Evolutionary conservation across 2,329 filamentous ascomycete species (phyloP).

Genomic region (Clarireedia sp.): DNA sequence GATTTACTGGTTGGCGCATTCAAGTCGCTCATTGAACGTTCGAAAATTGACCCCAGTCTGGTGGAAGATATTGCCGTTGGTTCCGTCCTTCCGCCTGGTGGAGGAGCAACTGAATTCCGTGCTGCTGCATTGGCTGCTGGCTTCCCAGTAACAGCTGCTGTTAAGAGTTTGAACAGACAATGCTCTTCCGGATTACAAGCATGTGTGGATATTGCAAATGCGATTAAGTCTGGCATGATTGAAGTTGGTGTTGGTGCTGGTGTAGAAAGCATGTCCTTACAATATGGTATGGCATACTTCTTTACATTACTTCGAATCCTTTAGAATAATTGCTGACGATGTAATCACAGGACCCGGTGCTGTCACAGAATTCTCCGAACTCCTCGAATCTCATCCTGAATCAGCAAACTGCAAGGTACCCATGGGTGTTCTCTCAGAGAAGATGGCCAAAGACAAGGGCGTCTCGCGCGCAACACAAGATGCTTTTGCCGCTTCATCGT

Average conservation of each 20-base stretch:
- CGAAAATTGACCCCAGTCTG: conserved; percentile 76
- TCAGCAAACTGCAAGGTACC: conserved; percentile 94
- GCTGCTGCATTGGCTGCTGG: conserved; percentile 85
- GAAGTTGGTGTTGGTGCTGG: conserved; percentile 90
- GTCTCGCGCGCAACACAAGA: conserved; percentile 72
- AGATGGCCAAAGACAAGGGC: conserved; percentile 83
- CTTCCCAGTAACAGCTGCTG: conserved; percentile 77
- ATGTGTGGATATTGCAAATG: conserved; percentile 88
- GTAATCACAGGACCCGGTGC: conserved; percentile 55
- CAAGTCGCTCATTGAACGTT: conserved; percentile 72
- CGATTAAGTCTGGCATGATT: conserved; percentile 86
- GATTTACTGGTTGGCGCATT: conserved; percentile 82
- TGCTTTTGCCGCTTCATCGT: conserved; percentile 86
- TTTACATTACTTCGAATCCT: not conserved
- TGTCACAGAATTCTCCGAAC: conserved; percentile 86
- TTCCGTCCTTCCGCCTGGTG: conserved; percentile 83
- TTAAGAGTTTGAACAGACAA: conserved; percentile 85
- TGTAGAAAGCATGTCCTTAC: conserved; percentile 89
- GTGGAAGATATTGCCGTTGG: conserved; percentile 93
- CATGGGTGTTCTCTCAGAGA: conserved; percentile 89
- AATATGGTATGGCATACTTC: conserved; percentile 60
- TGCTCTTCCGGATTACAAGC: conserved; percentile 91
- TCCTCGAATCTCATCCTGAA: conserved; percentile 72
- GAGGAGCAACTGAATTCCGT: conserved; percentile 93
- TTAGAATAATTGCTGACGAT: conserved; percentile 2